Evolutionary conservation across 2,329 filamentous ascomycete genomes (phyloP).

Genomic region (Fusarium tricinctum): DNA sequence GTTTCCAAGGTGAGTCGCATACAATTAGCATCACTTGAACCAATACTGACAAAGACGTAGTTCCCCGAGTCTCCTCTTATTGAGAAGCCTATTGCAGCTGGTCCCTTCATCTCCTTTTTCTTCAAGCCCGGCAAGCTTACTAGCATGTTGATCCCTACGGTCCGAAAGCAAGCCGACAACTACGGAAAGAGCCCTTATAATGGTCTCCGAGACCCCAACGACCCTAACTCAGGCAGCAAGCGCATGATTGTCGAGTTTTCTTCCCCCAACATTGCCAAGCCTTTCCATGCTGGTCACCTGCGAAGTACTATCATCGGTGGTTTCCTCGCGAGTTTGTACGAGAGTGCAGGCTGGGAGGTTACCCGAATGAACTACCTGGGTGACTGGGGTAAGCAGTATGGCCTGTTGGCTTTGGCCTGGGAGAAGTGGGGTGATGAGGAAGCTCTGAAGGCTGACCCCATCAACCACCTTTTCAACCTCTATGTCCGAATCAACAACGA

Average conservation of each 20-base stretch:
- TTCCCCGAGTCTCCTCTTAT: constrained; percentile 83
- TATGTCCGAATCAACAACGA: constrained; percentile 84
- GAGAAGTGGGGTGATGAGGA: constrained; percentile 82
- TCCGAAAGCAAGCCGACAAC: constrained; percentile 70
- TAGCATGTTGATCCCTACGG: constrained; percentile 75
- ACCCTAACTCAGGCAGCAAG: constrained; percentile 73
- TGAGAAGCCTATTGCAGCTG: constrained; percentile 75
- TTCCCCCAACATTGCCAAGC: constrained; percentile 89
- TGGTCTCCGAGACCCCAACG: constrained; percentile 72
- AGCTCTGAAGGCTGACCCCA: constrained; percentile 78
- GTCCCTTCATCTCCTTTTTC: constrained; percentile 83
- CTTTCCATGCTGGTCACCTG: constrained; percentile 83
- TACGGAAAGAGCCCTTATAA: constrained; percentile 68
- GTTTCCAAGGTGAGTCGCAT: constrained; percentile 64
- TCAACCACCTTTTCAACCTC: constrained; percentile 85
- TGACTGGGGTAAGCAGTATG: constrained; percentile 52
- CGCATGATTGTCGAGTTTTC: constrained; percentile 84
- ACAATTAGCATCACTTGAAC: not conserved
- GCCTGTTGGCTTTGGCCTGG: constrained; percentile 73
- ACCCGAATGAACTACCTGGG: constrained; percentile 72
- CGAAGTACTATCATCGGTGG: constrained; percentile 85
- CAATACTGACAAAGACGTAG: constrained; percentile 54
- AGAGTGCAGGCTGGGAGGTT: constrained; percentile 80
- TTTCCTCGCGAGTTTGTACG: constrained; percentile 80
- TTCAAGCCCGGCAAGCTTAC: constrained; percentile 78